These are phyloP conservation scores for Podaxis sp. DNA, from an alignment of 768 basidiomycete genomes.

Conservation along the genomic window DNA sequence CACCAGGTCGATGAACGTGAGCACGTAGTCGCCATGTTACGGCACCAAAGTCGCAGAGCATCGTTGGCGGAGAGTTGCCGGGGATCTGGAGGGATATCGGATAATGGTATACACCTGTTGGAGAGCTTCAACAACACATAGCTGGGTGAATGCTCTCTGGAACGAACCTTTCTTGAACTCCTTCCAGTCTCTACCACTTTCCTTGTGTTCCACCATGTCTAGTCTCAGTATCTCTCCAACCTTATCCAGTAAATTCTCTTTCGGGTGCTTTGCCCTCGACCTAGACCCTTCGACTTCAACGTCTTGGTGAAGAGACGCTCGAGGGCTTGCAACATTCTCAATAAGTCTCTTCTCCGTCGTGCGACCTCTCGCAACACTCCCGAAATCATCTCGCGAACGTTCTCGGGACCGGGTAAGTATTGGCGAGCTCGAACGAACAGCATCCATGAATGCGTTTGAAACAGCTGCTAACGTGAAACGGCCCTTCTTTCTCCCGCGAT, in stretches of 20 bases:
- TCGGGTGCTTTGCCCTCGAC: constrained; percentile 34
- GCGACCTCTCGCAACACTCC: constrained; percentile 20
- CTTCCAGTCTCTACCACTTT: constrained; percentile 57
- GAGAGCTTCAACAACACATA: constrained; percentile 3
- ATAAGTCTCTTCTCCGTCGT: constrained; percentile 23
- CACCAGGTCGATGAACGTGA: constrained; percentile 78
- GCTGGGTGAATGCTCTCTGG: neutral
- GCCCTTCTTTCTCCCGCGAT: constrained; percentile 14
- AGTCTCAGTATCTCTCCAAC: constrained; percentile 36
- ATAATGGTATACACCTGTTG: constrained; percentile 83
- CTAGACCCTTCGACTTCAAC: neutral
- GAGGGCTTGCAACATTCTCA: neutral
- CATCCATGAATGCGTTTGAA: constrained; percentile 47
- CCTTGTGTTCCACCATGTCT: constrained; percentile 26
- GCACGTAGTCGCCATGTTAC: constrained; percentile 82
- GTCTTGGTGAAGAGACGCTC: neutral
- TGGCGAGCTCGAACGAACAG: constrained; percentile 49
- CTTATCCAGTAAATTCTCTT: constrained; percentile 26
- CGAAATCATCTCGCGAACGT: constrained; percentile 1
- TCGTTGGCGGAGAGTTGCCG: constrained; percentile 70
- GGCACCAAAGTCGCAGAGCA: constrained; percentile 72
- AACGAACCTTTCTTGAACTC: constrained; percentile 81
- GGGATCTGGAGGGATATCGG: constrained; percentile 92
- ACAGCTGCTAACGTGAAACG: constrained; percentile 50
- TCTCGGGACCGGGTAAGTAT: constrained; percentile 4